Base-by-base conservation (phyloP, 139 green algal genomes). In the Chlamydomonas sp. region DNA sequence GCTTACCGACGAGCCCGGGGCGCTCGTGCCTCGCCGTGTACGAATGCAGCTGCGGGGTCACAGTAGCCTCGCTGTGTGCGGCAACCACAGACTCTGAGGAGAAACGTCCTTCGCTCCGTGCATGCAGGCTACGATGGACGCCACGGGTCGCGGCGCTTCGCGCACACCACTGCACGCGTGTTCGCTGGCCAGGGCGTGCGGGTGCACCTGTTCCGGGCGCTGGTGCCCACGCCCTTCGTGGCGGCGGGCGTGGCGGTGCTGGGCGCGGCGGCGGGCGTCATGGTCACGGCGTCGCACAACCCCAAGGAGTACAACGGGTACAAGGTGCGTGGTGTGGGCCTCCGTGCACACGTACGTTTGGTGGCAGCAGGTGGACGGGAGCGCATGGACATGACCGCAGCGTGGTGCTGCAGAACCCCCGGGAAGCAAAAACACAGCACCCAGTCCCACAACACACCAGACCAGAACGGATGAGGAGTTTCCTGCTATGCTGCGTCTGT, bases 241-340 rank as follows among this genome's bases (percentile, higher is more conserved):
- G 93, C 95, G 10, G 89, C 90, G 14, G 95, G 90, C 10, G 90
- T 95, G 76, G 79, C 79, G n/a, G 31, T 92, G 88, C 88, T 95
- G 91, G 86, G 91, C 1, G 93, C 90, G 64, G 94, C 93, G 18
- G 95, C 93, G 4, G 95, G 95, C 10, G 84, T 98, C 78, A 98
- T 98, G 95, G 89, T 98, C 71, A 98, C 95, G 0, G 95, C 95
- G 3, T 94, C 86, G 0, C 95, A 98, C 92, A 98, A 98, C 89
- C 95, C 95, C 5, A 97, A 96, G 63, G 84, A 95, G 84, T 96
- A 98, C 92, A 98, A 98, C 85, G 95, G 95, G 0, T 96, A 96
- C 92, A 97, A 97, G 87, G 94, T 95, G 75, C 14, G 84, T 14
- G 63, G 62, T 49, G 77, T 63, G 62, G 3, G 63, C n/a, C 8